Conservation (phyloP, 352 stramenopile species). For the Pythium chondricola region DNA sequence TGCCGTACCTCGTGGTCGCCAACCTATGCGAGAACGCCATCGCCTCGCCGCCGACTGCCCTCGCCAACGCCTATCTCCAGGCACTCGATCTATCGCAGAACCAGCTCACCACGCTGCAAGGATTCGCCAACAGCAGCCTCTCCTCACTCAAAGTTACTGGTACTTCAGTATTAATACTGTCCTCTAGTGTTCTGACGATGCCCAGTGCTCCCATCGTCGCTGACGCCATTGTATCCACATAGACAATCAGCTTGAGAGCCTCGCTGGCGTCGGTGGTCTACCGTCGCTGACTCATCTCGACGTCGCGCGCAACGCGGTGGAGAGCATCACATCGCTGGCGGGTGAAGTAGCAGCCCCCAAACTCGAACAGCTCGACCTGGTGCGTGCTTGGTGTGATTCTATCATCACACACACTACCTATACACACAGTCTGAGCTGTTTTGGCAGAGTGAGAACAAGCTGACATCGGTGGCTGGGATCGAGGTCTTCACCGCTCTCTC, state of each 20-base stretch:
- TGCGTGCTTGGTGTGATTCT: conserved; percentile 13
- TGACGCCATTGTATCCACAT: neutral
- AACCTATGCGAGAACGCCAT: conserved; percentile 61
- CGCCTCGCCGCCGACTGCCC: conserved; percentile 15
- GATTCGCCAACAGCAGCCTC: conserved; percentile 39
- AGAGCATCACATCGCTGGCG: conserved; percentile 31
- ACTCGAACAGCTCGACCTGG: conserved; percentile 47
- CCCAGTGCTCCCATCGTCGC: neutral
- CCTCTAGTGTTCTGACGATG: neutral
- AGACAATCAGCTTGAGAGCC: conserved; percentile 43
- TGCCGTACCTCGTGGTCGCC: conserved; percentile 52
- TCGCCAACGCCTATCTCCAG: conserved; percentile 62
- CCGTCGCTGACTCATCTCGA: conserved; percentile 50
- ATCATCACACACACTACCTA: conserved; percentile 9
- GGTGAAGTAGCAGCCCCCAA: conserved; percentile 27
- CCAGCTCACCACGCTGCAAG: conserved; percentile 50
- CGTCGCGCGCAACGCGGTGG: conserved; percentile 43
- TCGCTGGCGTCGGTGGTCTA: conserved; percentile 39
- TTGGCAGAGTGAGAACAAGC: conserved; percentile 61
- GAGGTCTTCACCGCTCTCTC: conserved; percentile 37
- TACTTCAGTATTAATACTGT: conserved; percentile 8
- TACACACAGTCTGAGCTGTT: too few species aligned
- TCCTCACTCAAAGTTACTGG: conserved; percentile 59
- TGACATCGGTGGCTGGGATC: conserved; percentile 45
- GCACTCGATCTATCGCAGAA: conserved; percentile 62